Evolutionary conservation across 106 monocot species (phyloP).

Genomic region (Allium cepa): DNA sequence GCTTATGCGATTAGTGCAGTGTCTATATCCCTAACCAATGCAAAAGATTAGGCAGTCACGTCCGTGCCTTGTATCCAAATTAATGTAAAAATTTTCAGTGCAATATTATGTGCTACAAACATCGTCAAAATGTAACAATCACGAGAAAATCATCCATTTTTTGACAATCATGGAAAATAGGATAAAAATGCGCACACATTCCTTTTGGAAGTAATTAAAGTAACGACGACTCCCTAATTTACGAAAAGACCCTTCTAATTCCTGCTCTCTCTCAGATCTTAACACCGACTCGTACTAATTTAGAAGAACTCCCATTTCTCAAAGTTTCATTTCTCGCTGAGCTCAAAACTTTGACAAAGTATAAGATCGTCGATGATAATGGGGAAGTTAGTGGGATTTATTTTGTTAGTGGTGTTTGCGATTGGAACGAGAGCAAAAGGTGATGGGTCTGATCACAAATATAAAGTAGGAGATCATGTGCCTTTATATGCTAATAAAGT

Average conservation of each 20-base stretch:
- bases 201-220: background rate
- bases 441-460: conserved; percentile 36
- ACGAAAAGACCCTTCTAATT: conserved; percentile 1
- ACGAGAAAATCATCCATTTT: too few relatives aligned
- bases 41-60: too few relatives aligned
- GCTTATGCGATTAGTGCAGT: too few relatives aligned
- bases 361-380: background rate
- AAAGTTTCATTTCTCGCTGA: background rate
- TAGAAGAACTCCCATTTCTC: background rate
- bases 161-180: too few relatives aligned
- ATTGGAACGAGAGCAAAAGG: conserved; percentile 17
- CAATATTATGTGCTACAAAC: too few relatives aligned
- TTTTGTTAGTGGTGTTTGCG: conserved; percentile 10
- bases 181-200: too few relatives aligned
- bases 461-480: conserved; percentile 41
- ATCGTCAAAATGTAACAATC: too few relatives aligned
- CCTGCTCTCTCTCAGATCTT: conserved; percentile 4
- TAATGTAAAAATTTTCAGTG: too few relatives aligned
- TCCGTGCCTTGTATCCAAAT: too few relatives aligned
- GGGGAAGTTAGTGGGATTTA: background rate
- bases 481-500: conserved; percentile 65
- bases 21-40: too few relatives aligned
- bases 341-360: conserved; percentile 4
- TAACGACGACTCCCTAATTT: background rate
- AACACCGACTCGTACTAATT: background rate